Conservation (phyloP, 2,329 filamentous ascomycete genomes). For the Ophiostoma ulmi region DNA sequence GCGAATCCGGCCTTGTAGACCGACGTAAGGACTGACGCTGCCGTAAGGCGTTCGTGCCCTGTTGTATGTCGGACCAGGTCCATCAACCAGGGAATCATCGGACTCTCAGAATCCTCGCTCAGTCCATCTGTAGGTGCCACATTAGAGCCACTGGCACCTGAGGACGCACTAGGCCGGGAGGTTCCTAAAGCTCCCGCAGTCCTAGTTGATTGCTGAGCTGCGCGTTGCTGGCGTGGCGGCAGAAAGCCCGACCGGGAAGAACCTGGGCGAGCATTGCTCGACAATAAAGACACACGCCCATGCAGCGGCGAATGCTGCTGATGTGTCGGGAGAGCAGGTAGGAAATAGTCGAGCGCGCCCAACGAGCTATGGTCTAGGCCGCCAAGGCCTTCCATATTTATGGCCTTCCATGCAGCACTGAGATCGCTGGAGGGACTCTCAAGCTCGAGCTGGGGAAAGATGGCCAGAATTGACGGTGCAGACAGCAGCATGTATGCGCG, state of each 20-base stretch:
- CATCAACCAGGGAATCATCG: constrained; percentile 69
- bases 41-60: constrained; percentile 60
- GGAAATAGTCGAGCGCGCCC: constrained; percentile 60
- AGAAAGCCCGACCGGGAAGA: not conserved
- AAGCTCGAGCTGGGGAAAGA: constrained; percentile 59
- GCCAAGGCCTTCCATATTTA: constrained; percentile 49
- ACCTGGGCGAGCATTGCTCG: not conserved
- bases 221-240: not conserved
- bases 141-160: not conserved
- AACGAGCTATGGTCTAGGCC: constrained; percentile 41
- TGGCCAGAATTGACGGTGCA: constrained; percentile 62
- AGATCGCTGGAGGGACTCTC: constrained; percentile 44
- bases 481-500: constrained; percentile 66
- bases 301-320: constrained; percentile 30
- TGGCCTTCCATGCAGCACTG: constrained; percentile 47
- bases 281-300: not conserved
- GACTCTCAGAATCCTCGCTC: constrained; percentile 60
- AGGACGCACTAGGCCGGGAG: not conserved
- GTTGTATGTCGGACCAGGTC: constrained; percentile 53
- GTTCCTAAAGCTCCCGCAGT: not conserved
- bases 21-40: constrained; percentile 62
- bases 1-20: constrained; percentile 65
- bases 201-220: not conserved
- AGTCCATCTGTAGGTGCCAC: constrained; percentile 27
- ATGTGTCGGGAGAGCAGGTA: constrained; percentile 51